A percentile compares a stretch with the other conserved stretches of the same genome.
Conservation (phyloP, 805 yeast species). For the Vanderwaltozyma verrucispora region DNA sequence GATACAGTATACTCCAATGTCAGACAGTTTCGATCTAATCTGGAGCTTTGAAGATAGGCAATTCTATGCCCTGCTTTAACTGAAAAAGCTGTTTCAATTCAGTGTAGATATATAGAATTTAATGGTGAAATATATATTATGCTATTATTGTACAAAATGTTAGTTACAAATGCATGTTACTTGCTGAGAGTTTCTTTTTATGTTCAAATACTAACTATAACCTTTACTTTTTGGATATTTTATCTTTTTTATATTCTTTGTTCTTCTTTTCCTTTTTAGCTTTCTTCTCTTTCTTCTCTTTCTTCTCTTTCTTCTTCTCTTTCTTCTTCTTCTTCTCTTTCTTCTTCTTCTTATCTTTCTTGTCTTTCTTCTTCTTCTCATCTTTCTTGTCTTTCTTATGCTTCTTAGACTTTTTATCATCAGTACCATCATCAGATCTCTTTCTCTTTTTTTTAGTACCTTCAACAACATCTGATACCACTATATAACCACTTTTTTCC, state of each 20-base stretch:
- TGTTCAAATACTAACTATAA: background rate
- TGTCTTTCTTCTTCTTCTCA: conserved; percentile 16
- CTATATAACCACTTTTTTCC: conserved; percentile 4
- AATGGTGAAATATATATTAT: too few relatives aligned
- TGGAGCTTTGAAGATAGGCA: too few relatives aligned
- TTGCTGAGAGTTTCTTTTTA: too few relatives aligned
- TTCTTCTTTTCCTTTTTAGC: conserved; percentile 24
- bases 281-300: conserved; percentile 14
- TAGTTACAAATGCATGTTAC: too few relatives aligned
- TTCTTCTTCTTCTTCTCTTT: conserved; percentile 15
- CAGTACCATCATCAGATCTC: conserved; percentile 6
- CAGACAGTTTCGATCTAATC: too few relatives aligned
- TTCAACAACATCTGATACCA: conserved; percentile 3
- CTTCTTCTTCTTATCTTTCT: conserved; percentile 20
- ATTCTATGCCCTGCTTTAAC: too few relatives aligned
- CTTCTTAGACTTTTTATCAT: conserved; percentile 11
- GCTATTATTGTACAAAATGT: too few relatives aligned
- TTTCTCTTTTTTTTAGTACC: conserved; percentile 8
- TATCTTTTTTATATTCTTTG: conserved; percentile 20
- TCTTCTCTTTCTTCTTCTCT: conserved; percentile 24
- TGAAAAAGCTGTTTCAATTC: too few relatives aligned
- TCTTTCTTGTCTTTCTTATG: conserved; percentile 13
- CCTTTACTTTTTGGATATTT: conserved; percentile 10
- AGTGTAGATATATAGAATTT: too few relatives aligned
- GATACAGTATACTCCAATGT: too few relatives aligned